These are phyloP conservation scores for Athelia sp. DNA, from an alignment of 1,284 basidiomycete genomes.

Conservation along the genomic window DNA sequence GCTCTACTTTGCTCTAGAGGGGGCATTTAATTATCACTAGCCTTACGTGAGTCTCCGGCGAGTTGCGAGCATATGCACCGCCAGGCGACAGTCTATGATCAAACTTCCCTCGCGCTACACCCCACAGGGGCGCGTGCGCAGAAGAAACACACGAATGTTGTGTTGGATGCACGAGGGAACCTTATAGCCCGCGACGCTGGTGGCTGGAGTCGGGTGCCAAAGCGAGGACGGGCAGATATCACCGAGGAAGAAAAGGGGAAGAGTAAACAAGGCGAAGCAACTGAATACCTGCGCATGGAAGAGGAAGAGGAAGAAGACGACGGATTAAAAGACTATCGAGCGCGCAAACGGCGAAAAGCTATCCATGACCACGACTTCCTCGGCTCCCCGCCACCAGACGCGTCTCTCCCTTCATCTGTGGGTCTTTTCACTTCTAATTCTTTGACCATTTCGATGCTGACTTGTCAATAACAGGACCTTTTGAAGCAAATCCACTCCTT, in stretches of 20 bases:
- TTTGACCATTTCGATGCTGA: conserved; percentile 1
- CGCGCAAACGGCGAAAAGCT: conserved; percentile 33
- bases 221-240: conserved; percentile 17
- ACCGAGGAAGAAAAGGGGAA: conserved; percentile 5
- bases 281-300: neutral
- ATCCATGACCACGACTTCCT: conserved; percentile 33
- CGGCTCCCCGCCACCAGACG: conserved; percentile 12
- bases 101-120: conserved; percentile 52
- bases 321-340: conserved; percentile 12
- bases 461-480: conserved; percentile 44
- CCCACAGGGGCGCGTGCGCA: conserved; percentile 54
- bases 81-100: conserved; percentile 52
- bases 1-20: too few relatives aligned
- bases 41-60: too few relatives aligned
- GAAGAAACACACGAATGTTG: conserved; percentile 22
- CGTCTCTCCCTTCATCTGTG: conserved; percentile 10
- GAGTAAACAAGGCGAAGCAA: conserved; percentile 3
- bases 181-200: conserved; percentile 42
- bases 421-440: conserved; percentile 30
- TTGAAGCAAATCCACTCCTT: conserved; percentile 68
- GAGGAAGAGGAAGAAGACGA: conserved; percentile 6
- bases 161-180: conserved; percentile 36
- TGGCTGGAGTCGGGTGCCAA: conserved; percentile 28
- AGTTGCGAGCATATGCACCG: conserved; percentile 24
- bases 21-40: too few relatives aligned